Percentiles rank a stretch among this genome's conserved stretches.
phyloP scores from a whole-genome alignment of 495 filamentous ascomycete genomes.

The Tuber microsphaerosporum region DNA sequence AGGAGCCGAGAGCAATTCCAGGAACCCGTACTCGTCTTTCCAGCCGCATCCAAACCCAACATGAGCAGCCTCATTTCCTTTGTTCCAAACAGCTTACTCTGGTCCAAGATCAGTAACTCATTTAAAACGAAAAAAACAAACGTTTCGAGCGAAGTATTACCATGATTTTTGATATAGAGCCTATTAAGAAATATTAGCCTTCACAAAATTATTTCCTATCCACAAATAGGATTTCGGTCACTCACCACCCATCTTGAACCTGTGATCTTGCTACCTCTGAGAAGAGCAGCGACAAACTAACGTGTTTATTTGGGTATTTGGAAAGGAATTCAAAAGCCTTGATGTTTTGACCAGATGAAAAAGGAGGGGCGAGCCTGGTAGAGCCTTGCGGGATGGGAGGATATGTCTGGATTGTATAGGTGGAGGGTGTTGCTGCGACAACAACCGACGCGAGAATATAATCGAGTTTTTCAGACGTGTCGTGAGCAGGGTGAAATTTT shows the following conservation, averaged over 20 bases:
- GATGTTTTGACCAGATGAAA: conserved; percentile 25
- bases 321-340: conserved; percentile 9
- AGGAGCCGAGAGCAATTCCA: background rate
- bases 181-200: conserved; percentile 29
- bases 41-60: conserved; percentile 93
- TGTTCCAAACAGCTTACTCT: conserved; percentile 85
- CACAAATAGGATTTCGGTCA: conserved; percentile 11
- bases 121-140: background rate
- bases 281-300: conserved; percentile 4
- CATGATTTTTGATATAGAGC: conserved; percentile 39
- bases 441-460: conserved; percentile 6
- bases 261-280: conserved; percentile 11
- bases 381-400: conserved; percentile 28
- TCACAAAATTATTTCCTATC: conserved; percentile 9
- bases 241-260: conserved; percentile 36
- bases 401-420: conserved; percentile 8
- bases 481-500: conserved; percentile 12
- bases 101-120: conserved; percentile 14
- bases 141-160: conserved; percentile 21
- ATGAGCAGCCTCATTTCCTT: conserved; percentile 98
- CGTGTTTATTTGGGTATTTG: conserved; percentile 6
- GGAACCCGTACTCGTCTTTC: conserved; percentile 73
- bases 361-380: conserved; percentile 24
- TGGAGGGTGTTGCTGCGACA: conserved; percentile 32
- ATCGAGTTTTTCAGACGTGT: conserved; percentile 19